phyloP scores from a whole-genome alignment of 2,329 filamentous ascomycete genomes.

The Aspergillus ibericus region DNA sequence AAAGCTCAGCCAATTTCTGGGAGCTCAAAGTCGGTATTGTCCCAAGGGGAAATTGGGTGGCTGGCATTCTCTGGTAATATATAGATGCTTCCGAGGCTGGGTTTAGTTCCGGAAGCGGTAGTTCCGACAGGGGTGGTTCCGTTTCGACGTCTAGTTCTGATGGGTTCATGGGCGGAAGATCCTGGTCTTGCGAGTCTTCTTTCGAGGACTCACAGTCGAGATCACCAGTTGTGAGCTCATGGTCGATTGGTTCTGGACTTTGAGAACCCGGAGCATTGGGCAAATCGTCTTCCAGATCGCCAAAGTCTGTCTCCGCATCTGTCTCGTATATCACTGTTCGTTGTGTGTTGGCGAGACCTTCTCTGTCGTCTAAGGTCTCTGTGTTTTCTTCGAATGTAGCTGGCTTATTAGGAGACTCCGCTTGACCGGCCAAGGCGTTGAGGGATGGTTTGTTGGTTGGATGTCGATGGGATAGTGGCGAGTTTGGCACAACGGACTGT shows the following conservation, averaged over 20 bases:
- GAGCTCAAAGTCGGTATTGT: slow-evolving; percentile 38
- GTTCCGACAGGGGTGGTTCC: slow-evolving; percentile 17
- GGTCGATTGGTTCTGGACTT: neutral
- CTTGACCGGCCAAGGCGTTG: neutral
- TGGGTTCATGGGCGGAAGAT: slow-evolving; percentile 29
- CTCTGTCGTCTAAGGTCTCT: neutral
- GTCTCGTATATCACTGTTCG: slow-evolving; percentile 45
- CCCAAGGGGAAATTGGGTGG: slow-evolving; percentile 39
- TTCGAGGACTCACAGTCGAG: slow-evolving; percentile 13
- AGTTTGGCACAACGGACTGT: neutral
- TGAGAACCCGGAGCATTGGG: slow-evolving; percentile 15
- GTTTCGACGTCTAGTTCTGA: slow-evolving; percentile 25
- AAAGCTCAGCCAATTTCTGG: slow-evolving; percentile 40
- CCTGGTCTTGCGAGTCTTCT: slow-evolving; percentile 35
- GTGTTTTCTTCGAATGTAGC: neutral
- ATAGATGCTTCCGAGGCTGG: slow-evolving; percentile 39
- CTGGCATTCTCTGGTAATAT: slow-evolving; percentile 36
- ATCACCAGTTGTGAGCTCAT: slow-evolving; percentile 3
- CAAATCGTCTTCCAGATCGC: slow-evolving; percentile 27
- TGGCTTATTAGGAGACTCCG: neutral
- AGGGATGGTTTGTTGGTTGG: neutral
- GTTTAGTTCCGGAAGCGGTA: slow-evolving; percentile 25
- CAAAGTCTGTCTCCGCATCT: slow-evolving; percentile 41
- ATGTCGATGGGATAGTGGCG: neutral
- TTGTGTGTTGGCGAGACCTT: slow-evolving; percentile 16